Conservation (phyloP, 2,329 filamentous ascomycete species). For the Rugonectria rugulosa region DNA sequence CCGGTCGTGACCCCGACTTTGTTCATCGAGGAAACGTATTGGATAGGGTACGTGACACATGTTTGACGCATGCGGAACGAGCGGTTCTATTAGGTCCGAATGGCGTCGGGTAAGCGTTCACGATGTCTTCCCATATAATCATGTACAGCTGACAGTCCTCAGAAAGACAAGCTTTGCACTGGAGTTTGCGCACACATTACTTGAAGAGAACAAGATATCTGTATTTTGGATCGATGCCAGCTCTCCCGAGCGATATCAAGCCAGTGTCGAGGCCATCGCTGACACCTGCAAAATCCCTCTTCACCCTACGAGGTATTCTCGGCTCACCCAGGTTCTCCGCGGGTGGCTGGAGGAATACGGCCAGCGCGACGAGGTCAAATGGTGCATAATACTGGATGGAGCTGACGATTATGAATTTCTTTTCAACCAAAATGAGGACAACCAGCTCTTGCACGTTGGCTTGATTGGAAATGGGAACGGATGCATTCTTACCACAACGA, state of each 20-base stretch:
- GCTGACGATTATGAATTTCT: not conserved
- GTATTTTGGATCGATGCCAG: constrained; percentile 5
- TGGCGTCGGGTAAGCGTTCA: not conserved
- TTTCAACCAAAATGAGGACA: not conserved
- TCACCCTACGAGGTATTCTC: not conserved
- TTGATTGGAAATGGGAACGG: not conserved
- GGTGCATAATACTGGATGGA: constrained; percentile 5
- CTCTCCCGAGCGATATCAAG: not conserved
- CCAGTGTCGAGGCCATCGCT: not conserved
- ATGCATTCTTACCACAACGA: not conserved
- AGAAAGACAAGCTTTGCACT: constrained; percentile 1
- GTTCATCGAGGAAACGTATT: not conserved
- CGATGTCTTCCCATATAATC: no score
- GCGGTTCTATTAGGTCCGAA: not conserved
- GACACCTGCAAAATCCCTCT: not conserved
- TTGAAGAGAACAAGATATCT: not conserved
- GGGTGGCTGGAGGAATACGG: not conserved
- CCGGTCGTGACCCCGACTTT: not conserved
- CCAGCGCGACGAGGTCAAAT: not conserved
- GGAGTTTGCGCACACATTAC: not conserved
- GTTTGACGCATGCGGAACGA: not conserved
- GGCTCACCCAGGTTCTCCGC: not conserved
- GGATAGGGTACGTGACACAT: not conserved
- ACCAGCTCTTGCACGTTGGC: not conserved
- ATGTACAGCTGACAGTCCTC: not conserved